A percentile compares a stretch with the other conserved stretches of the same genome.
Conservation (phyloP, 2,329 filamentous ascomycete genomes). For the Colletotrichum musicola region DNA sequence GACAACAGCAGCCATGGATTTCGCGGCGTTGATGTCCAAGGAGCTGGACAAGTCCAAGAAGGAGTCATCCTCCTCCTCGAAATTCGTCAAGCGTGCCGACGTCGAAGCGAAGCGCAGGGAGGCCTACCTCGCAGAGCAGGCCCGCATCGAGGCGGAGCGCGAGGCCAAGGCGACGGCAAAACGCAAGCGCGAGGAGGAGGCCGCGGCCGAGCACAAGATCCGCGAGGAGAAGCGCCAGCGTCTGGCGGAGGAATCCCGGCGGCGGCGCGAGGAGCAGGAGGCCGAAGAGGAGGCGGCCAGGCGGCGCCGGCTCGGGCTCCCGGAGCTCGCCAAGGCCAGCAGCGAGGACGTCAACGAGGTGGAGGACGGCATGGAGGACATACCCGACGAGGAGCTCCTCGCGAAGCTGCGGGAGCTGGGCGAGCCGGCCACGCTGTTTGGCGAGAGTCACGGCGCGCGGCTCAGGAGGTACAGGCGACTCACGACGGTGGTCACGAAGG, state of each 20-base stretch:
- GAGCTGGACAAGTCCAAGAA: slow-evolving; percentile 86
- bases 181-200: slow-evolving; percentile 90
- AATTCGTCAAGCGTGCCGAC: slow-evolving; percentile 89
- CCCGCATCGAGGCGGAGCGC: slow-evolving; percentile 77
- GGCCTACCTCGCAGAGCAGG: slow-evolving; percentile 86
- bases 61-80: slow-evolving; percentile 63
- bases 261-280: slow-evolving; percentile 78
- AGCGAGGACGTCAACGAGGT: slow-evolving; percentile 57
- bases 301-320: slow-evolving; percentile 83
- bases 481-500: slow-evolving; percentile 71
- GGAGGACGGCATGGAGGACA: slow-evolving; percentile 68
- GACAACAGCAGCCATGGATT: slow-evolving; percentile 79
- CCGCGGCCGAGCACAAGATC: slow-evolving; percentile 73
- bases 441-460: slow-evolving; percentile 78
- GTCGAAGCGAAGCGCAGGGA: slow-evolving; percentile 84
- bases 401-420: slow-evolving; percentile 76
- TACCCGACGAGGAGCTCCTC: slow-evolving; percentile 78
- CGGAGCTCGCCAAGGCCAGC: slow-evolving; percentile 70
- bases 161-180: slow-evolving; percentile 79
- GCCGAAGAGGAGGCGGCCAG: slow-evolving; percentile 78
- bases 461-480: slow-evolving; percentile 79
- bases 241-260: slow-evolving; percentile 84
- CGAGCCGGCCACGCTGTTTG: slow-evolving; percentile 83
- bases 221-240: slow-evolving; percentile 86
- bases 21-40: slow-evolving; percentile 91